Conservation (phyloP, 2,329 filamentous ascomycete species). For the Corinectria fuckeliana region DNA sequence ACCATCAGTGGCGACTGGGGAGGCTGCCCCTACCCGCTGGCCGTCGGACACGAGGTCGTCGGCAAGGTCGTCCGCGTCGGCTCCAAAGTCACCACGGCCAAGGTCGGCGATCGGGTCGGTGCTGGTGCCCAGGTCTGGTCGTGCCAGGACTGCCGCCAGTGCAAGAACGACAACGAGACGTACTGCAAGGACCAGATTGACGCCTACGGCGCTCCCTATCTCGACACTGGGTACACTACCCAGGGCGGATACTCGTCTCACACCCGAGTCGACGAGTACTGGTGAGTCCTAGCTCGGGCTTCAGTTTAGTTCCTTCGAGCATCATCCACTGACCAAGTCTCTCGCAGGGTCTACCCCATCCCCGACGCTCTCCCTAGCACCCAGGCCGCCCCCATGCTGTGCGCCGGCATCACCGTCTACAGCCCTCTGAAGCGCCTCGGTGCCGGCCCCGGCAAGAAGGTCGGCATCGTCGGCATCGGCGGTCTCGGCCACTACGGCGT, state of each 20-base stretch:
- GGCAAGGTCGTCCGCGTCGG: constrained; percentile 73
- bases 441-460: constrained; percentile 78
- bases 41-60: constrained; percentile 76
- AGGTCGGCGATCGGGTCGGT: constrained; percentile 65
- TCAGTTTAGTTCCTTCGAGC: not conserved
- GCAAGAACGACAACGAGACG: constrained; percentile 49
- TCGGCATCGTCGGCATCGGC: constrained; percentile 76
- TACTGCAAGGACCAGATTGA: constrained; percentile 49
- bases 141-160: constrained; percentile 54
- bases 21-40: constrained; percentile 65
- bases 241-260: constrained; percentile 62
- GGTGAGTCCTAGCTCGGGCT: constrained; percentile 40
- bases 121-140: constrained; percentile 63
- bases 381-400: constrained; percentile 80
- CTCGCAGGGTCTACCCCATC: constrained; percentile 70
- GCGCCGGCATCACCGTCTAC: constrained; percentile 82
- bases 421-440: constrained; percentile 79
- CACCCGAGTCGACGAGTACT: constrained; percentile 49
- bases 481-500: constrained; percentile 76
- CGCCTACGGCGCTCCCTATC: constrained; percentile 59
- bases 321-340: constrained; percentile 7
- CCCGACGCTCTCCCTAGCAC: constrained; percentile 70
- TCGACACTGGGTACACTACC: constrained; percentile 59
- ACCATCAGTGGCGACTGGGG: constrained; percentile 75
- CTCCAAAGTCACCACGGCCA: constrained; percentile 52